A percentile compares a stretch with the other conserved stretches of the same genome.
phyloP scores from a whole-genome alignment of 2,329 filamentous ascomycete genomes.

The Fusarium protoensiforme region DNA sequence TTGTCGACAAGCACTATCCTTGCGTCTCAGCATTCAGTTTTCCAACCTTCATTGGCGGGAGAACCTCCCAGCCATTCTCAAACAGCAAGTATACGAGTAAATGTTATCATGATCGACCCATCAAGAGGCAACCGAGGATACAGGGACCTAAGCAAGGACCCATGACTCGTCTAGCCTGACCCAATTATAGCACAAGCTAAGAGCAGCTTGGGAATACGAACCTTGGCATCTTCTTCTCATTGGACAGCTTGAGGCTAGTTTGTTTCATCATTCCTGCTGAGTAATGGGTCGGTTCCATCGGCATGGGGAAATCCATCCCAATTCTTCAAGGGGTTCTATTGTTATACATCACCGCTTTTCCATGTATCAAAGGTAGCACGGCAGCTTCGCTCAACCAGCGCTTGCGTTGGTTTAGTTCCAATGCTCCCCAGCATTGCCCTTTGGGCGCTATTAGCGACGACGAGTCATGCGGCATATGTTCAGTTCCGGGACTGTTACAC shows the following conservation, averaged over 20 bases:
- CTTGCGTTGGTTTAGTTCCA: background rate
- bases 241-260: background rate
- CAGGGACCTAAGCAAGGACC: background rate
- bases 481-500: slow-evolving; percentile 21
- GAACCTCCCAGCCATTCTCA: background rate
- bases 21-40: background rate
- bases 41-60: background rate
- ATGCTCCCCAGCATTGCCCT: slow-evolving; percentile 14
- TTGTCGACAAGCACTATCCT: background rate
- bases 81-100: background rate
- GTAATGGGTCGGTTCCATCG: background rate
- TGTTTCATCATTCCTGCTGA: background rate
- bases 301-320: background rate
- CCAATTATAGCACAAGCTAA: background rate
- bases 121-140: background rate
- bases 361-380: background rate
- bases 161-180: background rate
- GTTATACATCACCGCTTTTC: background rate
- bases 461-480: slow-evolving; percentile 16
- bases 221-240: background rate
- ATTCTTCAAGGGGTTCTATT: background rate
- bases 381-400: background rate
- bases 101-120: background rate
- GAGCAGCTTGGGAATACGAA: background rate
- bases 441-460: background rate